Percentiles rank a stretch among this genome's conserved stretches.
Conservation (phyloP, 2,329 filamentous ascomycete species). For the Hymenoscyphus fructigenus region DNA sequence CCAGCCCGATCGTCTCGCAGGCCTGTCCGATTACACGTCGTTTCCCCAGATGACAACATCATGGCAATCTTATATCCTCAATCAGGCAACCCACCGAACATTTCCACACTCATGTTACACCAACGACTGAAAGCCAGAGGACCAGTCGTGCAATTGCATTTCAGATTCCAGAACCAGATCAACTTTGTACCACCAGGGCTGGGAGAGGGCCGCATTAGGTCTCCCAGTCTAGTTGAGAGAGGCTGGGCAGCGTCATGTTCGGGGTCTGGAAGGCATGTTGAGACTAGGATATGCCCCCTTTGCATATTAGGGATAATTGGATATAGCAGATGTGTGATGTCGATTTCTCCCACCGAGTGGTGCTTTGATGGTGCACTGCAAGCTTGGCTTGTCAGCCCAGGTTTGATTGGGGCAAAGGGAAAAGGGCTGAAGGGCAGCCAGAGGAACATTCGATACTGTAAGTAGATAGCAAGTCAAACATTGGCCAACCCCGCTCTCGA, state of each 20-base stretch:
- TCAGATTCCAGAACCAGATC: not conserved
- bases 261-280: not conserved
- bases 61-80: not conserved
- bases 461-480: not conserved
- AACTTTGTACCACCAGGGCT: not conserved
- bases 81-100: too few relatives aligned
- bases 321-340: too few relatives aligned
- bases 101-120: not conserved
- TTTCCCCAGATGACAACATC: not conserved
- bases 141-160: not conserved
- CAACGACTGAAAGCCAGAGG: not conserved
- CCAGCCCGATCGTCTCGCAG: not conserved
- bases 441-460: not conserved
- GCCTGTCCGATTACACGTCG: not conserved
- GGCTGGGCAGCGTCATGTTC: not conserved
- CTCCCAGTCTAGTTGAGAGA: not conserved
- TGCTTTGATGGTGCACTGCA: not conserved
- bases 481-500: not conserved
- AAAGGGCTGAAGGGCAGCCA: not conserved
- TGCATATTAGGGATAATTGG: too few relatives aligned
- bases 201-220: not conserved
- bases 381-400: not conserved
- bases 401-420: not conserved
- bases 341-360: too few relatives aligned
- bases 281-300: not conserved